Percentiles rank a stretch among this genome's conserved stretches.
Evolutionary conservation across 2,329 filamentous ascomycete species (phyloP).

Genomic region (Rutstroemia sp.): DNA sequence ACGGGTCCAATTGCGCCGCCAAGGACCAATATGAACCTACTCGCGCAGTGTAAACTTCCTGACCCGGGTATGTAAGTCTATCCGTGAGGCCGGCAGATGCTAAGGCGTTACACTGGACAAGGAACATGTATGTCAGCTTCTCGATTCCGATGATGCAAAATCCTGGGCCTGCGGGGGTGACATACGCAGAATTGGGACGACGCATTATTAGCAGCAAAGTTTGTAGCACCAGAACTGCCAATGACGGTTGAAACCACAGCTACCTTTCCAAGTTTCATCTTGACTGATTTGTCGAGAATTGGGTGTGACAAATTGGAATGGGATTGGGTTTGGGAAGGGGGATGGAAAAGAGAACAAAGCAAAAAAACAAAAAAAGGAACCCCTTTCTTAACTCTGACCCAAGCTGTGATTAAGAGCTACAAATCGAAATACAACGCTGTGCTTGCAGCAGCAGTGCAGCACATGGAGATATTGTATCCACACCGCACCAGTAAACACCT

Average conservation of each 20-base stretch:
- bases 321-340: too few species aligned
- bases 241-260: neutral
- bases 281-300: neutral
- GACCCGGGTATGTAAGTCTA: neutral
- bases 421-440: too few species aligned
- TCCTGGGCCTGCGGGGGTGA: neutral
- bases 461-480: too few species aligned
- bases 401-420: too few species aligned
- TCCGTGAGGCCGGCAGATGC: neutral
- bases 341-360: too few species aligned
- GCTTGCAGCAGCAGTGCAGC: too few species aligned
- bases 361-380: too few species aligned
- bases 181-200: neutral
- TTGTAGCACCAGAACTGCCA: neutral
- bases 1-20: neutral
- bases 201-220: neutral
- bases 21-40: neutral
- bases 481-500: too few species aligned
- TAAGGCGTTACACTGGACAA: neutral
- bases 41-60: neutral
- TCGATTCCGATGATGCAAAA: neutral
- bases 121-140: neutral
- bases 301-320: too few species aligned
- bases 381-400: too few species aligned
- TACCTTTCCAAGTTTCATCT: neutral